Conservation (phyloP, 768 basidiomycete species). For the Rhodotorula babjevae region DNA sequence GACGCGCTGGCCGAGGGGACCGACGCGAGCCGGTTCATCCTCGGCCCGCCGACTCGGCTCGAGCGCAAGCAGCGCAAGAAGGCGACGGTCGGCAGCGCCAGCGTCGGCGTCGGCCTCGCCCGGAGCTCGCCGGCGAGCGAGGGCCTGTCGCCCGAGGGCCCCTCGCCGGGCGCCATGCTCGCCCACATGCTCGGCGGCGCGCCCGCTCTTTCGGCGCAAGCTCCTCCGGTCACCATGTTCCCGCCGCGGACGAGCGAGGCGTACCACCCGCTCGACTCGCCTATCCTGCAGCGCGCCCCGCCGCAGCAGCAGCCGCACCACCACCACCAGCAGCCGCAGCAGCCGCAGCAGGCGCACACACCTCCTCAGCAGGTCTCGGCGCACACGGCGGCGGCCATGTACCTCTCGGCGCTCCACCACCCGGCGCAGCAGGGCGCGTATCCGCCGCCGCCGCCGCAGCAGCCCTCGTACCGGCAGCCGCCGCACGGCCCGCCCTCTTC, state of each 20-base stretch:
- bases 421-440: neutral
- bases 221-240: neutral
- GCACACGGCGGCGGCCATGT: neutral
- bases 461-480: neutral
- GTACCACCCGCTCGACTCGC: neutral
- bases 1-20: neutral
- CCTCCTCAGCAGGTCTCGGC: neutral
- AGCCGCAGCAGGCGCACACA: neutral
- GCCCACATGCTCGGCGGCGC: neutral
- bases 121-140: neutral
- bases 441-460: too few species aligned
- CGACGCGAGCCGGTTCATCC: constrained; percentile 8
- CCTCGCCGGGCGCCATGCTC: neutral
- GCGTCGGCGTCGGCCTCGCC: too few species aligned
- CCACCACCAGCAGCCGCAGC: too few species aligned
- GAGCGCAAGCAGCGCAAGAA: constrained; percentile 6
- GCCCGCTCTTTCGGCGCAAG: neutral
- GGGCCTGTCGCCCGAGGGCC: neutral
- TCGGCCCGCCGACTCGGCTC: constrained; percentile 18
- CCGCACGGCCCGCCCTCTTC: neutral
- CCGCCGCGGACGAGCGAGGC: neutral
- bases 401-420: neutral
- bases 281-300: neutral
- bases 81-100: neutral
- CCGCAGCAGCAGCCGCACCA: neutral